Evolutionary conservation across 176 grass and related monocot genomes (phyloP).

Genomic region (Oryza longistaminata): DNA sequence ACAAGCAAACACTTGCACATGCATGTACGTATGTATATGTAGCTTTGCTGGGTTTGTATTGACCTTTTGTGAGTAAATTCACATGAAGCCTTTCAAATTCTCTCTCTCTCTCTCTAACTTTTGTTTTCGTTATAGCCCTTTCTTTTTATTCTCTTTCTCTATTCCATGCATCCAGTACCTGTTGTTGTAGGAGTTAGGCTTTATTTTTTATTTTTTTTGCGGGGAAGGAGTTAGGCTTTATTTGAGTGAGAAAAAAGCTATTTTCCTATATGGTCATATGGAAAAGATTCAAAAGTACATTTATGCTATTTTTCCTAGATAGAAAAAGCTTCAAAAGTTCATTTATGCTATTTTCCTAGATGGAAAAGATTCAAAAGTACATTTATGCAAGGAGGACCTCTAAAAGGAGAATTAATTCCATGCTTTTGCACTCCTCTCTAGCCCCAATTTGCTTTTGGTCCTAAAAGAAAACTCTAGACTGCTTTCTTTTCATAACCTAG

Average conservation of each 20-base stretch:
- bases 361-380: slow-evolving; percentile 31
- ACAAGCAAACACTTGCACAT: not conserved
- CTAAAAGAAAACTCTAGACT: not conserved
- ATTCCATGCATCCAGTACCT: not conserved
- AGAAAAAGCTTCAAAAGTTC: slow-evolving; percentile 31
- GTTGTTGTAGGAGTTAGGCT: slow-evolving; percentile 7
- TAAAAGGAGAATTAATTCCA: slow-evolving; percentile 17
- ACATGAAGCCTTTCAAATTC: not conserved
- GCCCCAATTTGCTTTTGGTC: not conserved
- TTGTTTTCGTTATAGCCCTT: not conserved
- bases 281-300: slow-evolving; percentile 26
- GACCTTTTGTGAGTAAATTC: not conserved
- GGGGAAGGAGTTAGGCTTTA: slow-evolving; percentile 18
- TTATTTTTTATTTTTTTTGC: no score
- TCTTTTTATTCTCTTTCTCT: not conserved
- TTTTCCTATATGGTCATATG: not conserved
- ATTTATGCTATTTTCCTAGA: not conserved
- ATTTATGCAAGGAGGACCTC: not conserved
- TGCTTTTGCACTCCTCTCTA: not conserved
- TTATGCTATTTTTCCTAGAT: not conserved
- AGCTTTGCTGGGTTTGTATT: not conserved
- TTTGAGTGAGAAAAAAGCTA: not conserved
- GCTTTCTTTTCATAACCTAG: not conserved
- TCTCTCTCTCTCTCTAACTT: not conserved
- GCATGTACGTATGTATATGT: not conserved